A percentile compares a stretch with the other conserved stretches of the same genome.
phyloP scores from a whole-genome alignment of 768 basidiomycete species.

The Leccinellum rugosiceps region DNA sequence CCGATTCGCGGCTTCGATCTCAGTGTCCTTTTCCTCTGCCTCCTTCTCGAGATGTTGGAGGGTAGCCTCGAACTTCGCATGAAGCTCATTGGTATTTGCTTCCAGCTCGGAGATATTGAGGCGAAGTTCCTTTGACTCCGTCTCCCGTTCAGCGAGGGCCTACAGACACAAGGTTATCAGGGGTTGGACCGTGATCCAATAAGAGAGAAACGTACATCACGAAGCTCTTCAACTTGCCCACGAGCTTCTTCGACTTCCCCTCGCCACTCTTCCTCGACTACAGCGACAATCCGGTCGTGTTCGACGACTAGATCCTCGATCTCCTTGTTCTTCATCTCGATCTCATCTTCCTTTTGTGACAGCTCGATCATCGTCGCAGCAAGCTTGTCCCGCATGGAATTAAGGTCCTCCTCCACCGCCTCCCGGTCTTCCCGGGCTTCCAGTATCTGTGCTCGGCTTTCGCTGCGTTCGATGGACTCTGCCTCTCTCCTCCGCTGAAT shows the following conservation, averaged over 20 bases:
- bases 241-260: conserved; percentile 83
- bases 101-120: conserved; percentile 75
- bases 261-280: conserved; percentile 82
- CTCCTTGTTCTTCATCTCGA: conserved; percentile 74
- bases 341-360: conserved; percentile 83
- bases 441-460: conserved; percentile 66
- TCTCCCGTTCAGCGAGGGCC: conserved; percentile 77
- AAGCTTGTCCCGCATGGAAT: conserved; percentile 68
- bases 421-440: conserved; percentile 75
- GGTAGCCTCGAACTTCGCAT: conserved; percentile 70
- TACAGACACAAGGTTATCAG: conserved; percentile 26
- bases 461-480: conserved; percentile 64
- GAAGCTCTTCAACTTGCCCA: conserved; percentile 74
- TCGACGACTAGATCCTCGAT: conserved; percentile 76
- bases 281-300: conserved; percentile 66
- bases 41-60: conserved; percentile 76
- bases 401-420: conserved; percentile 75
- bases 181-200: not conserved
- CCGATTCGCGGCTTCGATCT: conserved; percentile 67
- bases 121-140: conserved; percentile 72
- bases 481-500: conserved; percentile 58
- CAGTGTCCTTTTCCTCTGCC: conserved; percentile 73
- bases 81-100: conserved; percentile 64
- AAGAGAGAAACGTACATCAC: conserved; percentile 49
- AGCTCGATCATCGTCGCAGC: conserved; percentile 80